Evolutionary conservation across 805 yeast species (phyloP).

Genomic region (Saccharomycopsis sp.): DNA sequence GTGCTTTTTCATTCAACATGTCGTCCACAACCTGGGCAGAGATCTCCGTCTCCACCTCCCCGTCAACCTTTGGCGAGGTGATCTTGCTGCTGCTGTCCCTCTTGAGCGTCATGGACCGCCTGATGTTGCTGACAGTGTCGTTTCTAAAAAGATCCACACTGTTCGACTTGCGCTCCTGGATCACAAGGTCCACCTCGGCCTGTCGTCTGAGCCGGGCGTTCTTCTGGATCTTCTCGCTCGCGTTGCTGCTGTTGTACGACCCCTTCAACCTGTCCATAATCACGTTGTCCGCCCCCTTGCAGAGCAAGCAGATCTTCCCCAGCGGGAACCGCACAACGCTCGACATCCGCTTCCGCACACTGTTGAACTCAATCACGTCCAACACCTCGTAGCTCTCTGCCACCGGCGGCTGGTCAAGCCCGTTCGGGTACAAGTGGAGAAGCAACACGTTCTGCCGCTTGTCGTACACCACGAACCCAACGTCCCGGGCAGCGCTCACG

Average conservation of each 20-base stretch:
- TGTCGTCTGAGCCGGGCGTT: constrained; percentile 55
- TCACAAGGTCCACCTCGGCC: constrained; percentile 67
- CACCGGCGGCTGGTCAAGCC: constrained; percentile 56
- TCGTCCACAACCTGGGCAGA: constrained; percentile 41
- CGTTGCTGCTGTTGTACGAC: constrained; percentile 48
- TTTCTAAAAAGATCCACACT: constrained; percentile 23
- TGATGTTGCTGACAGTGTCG: constrained; percentile 6
- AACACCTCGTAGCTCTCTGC: constrained; percentile 65
- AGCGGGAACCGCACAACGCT: constrained; percentile 73
- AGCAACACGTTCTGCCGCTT: constrained; percentile 51
- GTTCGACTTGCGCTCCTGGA: constrained; percentile 45
- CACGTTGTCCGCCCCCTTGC: constrained; percentile 95
- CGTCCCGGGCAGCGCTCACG: constrained; percentile 88
- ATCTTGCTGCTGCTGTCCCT: neutral
- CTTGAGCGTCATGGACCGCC: constrained; percentile 7
- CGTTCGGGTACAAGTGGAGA: constrained; percentile 74
- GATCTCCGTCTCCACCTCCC: too few relatives aligned
- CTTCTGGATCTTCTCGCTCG: constrained; percentile 52
- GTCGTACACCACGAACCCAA: constrained; percentile 81
- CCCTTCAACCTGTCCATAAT: constrained; percentile 66
- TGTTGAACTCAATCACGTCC: constrained; percentile 78
- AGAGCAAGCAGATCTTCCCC: constrained; percentile 61
- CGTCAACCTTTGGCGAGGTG: too few relatives aligned
- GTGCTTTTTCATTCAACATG: constrained; percentile 33
- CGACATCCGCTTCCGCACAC: constrained; percentile 90